Evolutionary conservation across 805 yeast species (phyloP), one percentile per base, ranked within the genome.

Genomic region (Pichia paraexigua): DNA sequence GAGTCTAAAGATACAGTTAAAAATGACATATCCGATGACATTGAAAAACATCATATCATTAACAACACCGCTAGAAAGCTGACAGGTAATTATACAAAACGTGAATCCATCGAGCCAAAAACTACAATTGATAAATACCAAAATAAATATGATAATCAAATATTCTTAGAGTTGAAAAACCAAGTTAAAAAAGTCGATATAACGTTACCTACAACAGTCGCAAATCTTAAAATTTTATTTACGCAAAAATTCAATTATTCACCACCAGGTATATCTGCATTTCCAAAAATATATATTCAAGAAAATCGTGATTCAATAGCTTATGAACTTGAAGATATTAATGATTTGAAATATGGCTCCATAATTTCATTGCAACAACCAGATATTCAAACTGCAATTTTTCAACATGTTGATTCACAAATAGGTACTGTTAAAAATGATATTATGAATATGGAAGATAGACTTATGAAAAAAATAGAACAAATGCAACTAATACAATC

Each of bases 221-320:
- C 82, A 3, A 72, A 82, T 2, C 60, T 86, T 37, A 74, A 94
- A 44, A 72, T 89, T 1, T 69, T 87, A 24, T 92, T 92, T 62
- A 87, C 91, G 7, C 96, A 92, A 60, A 87, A 82, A 59, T 91
- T 90, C 69, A 88, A 92, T 2, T 89, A 85, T 63, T 77, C 92
- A 0, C 94, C 95, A 0, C 49, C 57, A 5, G 60, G 56, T 15
- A 53, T 57, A 9, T 67, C 78, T 1, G 20, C 53, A 5, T 88
- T 89, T 57, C 97, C 98, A 0, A 86, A 83, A 13, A 77, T 94
- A 27, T 85, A 86, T 59, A 73, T 90, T 7, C 81, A 76, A 54
- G 95, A 87, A 53, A 75, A 77, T 0, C 64, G 68, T 2, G 72
- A 76, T 32, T 78, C 77, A 0, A 75, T 90, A 1, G 74, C 84